phyloP scores from a whole-genome alignment of 176 grass and related monocot species.

The Luzula sylvatica region DNA sequence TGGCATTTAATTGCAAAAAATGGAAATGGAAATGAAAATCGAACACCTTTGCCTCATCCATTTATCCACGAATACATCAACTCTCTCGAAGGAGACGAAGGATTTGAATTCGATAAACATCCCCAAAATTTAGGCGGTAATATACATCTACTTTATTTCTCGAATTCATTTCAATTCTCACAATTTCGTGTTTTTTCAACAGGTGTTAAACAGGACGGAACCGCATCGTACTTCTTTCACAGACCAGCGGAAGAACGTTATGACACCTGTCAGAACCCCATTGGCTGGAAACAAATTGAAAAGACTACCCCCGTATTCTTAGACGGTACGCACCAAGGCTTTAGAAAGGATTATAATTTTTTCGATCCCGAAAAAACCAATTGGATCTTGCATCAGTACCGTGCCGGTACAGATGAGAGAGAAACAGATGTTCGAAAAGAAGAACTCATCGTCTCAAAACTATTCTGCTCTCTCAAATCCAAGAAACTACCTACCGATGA shows the following conservation, averaged over 20 bases:
- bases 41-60: conserved; percentile 47
- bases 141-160: conserved; percentile 11
- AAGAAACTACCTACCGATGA: neutral
- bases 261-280: conserved; percentile 22
- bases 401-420: conserved; percentile 23
- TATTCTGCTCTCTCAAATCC: conserved; percentile 30
- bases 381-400: conserved; percentile 65
- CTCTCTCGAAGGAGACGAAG: conserved; percentile 26
- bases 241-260: conserved; percentile 28
- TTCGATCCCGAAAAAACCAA: conserved; percentile 30
- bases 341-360: conserved; percentile 47
- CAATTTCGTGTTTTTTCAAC: neutral
- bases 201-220: conserved; percentile 62
- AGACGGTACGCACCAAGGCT: conserved; percentile 41
- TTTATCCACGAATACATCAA: conserved; percentile 67
- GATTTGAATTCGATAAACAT: conserved; percentile 38
- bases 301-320: conserved; percentile 30
- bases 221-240: conserved; percentile 69
- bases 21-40: conserved; percentile 30
- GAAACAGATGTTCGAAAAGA: conserved; percentile 12
- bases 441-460: conserved; percentile 63
- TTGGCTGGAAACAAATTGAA: conserved; percentile 43
- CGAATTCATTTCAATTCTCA: too few relatives aligned
- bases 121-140: conserved; percentile 67
- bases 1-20: conserved; percentile 74